These are phyloP conservation scores for Vigna nakashimae DNA, from an alignment of 306 rosid genomes.

Conservation along the genomic window DNA sequence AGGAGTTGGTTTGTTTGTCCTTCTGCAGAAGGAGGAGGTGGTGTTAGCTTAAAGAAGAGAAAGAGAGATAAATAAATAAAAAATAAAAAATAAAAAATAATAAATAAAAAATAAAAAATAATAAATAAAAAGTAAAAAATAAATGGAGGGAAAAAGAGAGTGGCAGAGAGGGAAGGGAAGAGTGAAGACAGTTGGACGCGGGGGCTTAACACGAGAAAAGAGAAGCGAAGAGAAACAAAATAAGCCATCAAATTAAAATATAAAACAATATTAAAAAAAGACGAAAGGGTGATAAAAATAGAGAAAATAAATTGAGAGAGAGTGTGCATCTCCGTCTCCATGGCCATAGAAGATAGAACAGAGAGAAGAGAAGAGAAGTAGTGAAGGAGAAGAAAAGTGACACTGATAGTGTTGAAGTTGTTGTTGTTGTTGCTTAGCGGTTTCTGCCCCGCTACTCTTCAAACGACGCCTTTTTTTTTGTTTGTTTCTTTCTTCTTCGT, in stretches of 20 bases:
- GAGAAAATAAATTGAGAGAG: not conserved
- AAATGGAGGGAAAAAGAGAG: constrained; percentile 34
- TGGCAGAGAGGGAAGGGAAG: constrained; percentile 19
- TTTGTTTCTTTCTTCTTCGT: constrained; percentile 38
- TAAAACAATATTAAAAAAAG: no score
- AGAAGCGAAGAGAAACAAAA: constrained; percentile 1
- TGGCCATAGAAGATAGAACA: constrained; percentile 18
- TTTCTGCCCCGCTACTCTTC: constrained; percentile 51
- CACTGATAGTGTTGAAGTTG: constrained; percentile 35
- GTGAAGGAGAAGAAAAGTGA: constrained; percentile 60
- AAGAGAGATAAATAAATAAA: constrained; percentile 7
- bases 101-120: not conserved
- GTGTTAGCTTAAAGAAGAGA: constrained; percentile 17
- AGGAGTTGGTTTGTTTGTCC: constrained; percentile 15
- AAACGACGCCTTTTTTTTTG: constrained; percentile 33
- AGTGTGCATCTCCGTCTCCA: constrained; percentile 29
- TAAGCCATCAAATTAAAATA: not conserved
- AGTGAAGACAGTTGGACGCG: constrained; percentile 43
- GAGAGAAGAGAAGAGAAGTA: constrained; percentile 40
- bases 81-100: not conserved
- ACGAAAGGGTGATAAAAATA: not conserved
- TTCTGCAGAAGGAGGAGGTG: constrained; percentile 31
- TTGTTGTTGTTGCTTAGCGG: constrained; percentile 39
- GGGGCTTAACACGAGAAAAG: constrained; percentile 42
- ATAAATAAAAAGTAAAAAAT: not conserved